A percentile compares a stretch with the other conserved stretches of the same genome.
These are phyloP conservation scores for Kodamaea suecica DNA, from an alignment of 1,139 yeast genomes.

Conservation along the genomic window DNA sequence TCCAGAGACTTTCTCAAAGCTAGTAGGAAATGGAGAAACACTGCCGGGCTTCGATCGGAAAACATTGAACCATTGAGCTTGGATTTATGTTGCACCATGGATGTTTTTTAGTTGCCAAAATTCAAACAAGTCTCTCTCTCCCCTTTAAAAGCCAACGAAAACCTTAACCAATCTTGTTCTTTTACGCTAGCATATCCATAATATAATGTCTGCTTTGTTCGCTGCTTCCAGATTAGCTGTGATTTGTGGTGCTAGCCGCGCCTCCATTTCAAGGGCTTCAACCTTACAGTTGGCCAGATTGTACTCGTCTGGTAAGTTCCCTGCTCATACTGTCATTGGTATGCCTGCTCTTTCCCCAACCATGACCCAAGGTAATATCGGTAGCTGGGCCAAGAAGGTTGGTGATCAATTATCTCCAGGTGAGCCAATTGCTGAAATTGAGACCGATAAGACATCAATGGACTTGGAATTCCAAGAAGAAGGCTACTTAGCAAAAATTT, in stretches of 20 bases:
- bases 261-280: conserved; percentile 16
- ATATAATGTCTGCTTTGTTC: conserved; percentile 33
- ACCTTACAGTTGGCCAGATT: conserved; percentile 34
- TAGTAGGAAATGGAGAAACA: neutral
- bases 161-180: neutral
- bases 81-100: too few relatives aligned
- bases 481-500: conserved; percentile 88
- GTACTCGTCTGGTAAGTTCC: conserved; percentile 50
- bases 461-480: conserved; percentile 99
- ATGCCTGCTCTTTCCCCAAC: conserved; percentile 98
- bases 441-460: conserved; percentile 98
- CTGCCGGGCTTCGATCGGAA: too few relatives aligned
- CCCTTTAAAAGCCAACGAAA: conserved; percentile 19
- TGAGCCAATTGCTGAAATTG: conserved; percentile 93
- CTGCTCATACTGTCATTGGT: conserved; percentile 67
- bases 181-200: neutral
- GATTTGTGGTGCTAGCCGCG: conserved; percentile 14
- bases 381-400: conserved; percentile 80
- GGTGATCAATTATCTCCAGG: conserved; percentile 90
- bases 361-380: conserved; percentile 93
- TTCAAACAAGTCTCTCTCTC: too few relatives aligned
- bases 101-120: too few relatives aligned
- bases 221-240: conserved; percentile 28
- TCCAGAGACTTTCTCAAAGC: neutral
- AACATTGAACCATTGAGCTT: too few relatives aligned